Conservation (phyloP, 2,329 filamentous ascomycete genomes). For the Aspergillus amoenus region DNA sequence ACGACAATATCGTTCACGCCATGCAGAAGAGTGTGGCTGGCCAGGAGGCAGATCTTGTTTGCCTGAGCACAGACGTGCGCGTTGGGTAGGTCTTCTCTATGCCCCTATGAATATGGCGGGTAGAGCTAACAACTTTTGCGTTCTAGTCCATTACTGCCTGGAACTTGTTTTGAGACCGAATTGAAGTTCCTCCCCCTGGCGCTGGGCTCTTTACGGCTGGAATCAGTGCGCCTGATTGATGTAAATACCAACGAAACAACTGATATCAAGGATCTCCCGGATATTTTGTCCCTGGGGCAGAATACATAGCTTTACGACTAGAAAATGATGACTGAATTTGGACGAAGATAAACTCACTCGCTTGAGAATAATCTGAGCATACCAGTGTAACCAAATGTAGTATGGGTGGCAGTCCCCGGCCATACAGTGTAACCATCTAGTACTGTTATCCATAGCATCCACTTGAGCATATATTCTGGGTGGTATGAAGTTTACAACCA, state of each 20-base stretch:
- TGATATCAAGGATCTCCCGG: constrained; percentile 58
- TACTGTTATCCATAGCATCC: background rate
- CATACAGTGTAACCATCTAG: background rate
- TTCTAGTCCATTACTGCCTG: constrained; percentile 52
- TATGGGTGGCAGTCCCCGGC: background rate
- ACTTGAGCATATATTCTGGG: background rate
- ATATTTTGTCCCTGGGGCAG: constrained; percentile 47
- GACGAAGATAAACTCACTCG: background rate
- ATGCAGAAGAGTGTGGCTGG: constrained; percentile 52
- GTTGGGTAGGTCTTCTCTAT: constrained; percentile 50
- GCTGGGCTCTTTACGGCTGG: constrained; percentile 52
- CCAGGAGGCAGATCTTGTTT: constrained; percentile 54
- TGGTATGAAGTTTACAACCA: background rate
- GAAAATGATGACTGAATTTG: background rate
- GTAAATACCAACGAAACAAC: constrained; percentile 55
- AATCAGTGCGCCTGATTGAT: constrained; percentile 56
- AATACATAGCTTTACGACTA: constrained; percentile 6
- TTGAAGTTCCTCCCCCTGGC: constrained; percentile 55
- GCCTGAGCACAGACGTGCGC: constrained; percentile 57
- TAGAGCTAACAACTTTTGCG: background rate
- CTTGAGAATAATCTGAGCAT: background rate
- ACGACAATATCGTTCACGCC: constrained; percentile 57
- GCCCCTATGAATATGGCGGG: background rate
- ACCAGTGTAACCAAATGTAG: background rate
- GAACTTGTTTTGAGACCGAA: constrained; percentile 57